Conservation (phyloP, 352 stramenopile species). For the Phytophthora sp. region DNA sequence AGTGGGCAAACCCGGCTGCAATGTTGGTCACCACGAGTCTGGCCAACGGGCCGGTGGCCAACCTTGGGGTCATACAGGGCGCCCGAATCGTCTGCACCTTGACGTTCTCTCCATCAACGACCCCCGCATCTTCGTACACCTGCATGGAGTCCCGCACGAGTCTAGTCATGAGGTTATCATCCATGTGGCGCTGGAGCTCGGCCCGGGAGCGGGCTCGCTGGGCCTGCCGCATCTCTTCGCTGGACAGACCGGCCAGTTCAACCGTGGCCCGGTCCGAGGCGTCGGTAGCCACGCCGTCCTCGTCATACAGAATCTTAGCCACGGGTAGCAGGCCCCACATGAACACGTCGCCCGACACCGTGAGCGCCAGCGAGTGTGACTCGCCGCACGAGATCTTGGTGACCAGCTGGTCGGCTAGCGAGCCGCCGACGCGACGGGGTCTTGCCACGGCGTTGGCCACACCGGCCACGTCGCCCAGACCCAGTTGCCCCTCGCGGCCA, state of each 20-base stretch:
- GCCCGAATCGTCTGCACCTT: slow-evolving; percentile 66
- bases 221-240: slow-evolving; percentile 30
- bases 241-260: slow-evolving; percentile 59
- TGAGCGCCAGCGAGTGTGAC: slow-evolving; percentile 75
- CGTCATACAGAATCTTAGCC: slow-evolving; percentile 50
- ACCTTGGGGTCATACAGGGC: slow-evolving; percentile 53
- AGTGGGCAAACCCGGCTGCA: slow-evolving; percentile 79
- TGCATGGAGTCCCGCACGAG: slow-evolving; percentile 72
- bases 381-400: slow-evolving; percentile 78
- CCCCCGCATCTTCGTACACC: slow-evolving; percentile 57
- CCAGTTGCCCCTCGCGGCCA: slow-evolving; percentile 74
- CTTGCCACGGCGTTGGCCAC: slow-evolving; percentile 32
- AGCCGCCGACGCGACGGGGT: slow-evolving; percentile 50
- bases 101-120: slow-evolving; percentile 32
- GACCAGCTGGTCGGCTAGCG: slow-evolving; percentile 67
- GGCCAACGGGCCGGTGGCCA: slow-evolving; percentile 29
- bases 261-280: slow-evolving; percentile 62
- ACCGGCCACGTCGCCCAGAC: slow-evolving; percentile 47
- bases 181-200: slow-evolving; percentile 38
- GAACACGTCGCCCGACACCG: slow-evolving; percentile 64
- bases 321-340: slow-evolving; percentile 80
- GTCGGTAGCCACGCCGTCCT: slow-evolving; percentile 27
- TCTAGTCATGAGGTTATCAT: slow-evolving; percentile 62
- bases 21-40: slow-evolving; percentile 59
- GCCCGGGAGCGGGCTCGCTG: slow-evolving; percentile 30